phyloP scores from a whole-genome alignment of 805 yeast genomes.

The Yamadazyma sp. region DNA sequence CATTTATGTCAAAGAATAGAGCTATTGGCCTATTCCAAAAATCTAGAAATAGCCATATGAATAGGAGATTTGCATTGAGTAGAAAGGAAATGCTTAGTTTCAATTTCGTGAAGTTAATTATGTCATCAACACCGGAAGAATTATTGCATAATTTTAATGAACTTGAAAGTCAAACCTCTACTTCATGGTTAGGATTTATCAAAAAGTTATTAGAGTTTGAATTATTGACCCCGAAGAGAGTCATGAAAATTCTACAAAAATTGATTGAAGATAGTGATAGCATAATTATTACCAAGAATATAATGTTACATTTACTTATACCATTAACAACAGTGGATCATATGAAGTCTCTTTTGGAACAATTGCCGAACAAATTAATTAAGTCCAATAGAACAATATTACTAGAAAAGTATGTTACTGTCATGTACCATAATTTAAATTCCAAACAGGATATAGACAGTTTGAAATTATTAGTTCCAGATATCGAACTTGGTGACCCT shows the following conservation, averaged over 20 bases:
- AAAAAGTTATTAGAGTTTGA: slow-evolving; percentile 30
- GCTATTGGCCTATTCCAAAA: slow-evolving; percentile 22
- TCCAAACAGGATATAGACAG: background rate
- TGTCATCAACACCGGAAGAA: slow-evolving; percentile 33
- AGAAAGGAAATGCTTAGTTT: slow-evolving; percentile 21
- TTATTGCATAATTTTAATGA: slow-evolving; percentile 32
- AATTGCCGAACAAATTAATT: too few species aligned
- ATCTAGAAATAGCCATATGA: slow-evolving; percentile 5
- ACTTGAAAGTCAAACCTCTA: slow-evolving; percentile 24
- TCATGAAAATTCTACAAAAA: slow-evolving; percentile 24
- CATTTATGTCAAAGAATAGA: slow-evolving; percentile 20
- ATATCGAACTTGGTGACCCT: background rate
- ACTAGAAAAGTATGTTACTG: slow-evolving; percentile 25
- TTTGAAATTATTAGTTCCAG: background rate
- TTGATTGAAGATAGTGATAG: slow-evolving; percentile 19
- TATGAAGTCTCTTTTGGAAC: too few species aligned
- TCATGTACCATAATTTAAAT: slow-evolving; percentile 18
- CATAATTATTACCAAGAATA: slow-evolving; percentile 31
- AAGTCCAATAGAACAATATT: slow-evolving; percentile 18
- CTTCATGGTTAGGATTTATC: slow-evolving; percentile 34
- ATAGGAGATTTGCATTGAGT: slow-evolving; percentile 21
- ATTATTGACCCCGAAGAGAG: slow-evolving; percentile 26
- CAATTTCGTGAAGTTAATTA: slow-evolving; percentile 22
- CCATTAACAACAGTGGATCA: slow-evolving; percentile 17
- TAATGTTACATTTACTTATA: slow-evolving; percentile 26